Percentiles rank a stretch among this genome's conserved stretches.
Conservation (phyloP, 2,329 filamentous ascomycete species). For the Trichoderma simmonsii region DNA sequence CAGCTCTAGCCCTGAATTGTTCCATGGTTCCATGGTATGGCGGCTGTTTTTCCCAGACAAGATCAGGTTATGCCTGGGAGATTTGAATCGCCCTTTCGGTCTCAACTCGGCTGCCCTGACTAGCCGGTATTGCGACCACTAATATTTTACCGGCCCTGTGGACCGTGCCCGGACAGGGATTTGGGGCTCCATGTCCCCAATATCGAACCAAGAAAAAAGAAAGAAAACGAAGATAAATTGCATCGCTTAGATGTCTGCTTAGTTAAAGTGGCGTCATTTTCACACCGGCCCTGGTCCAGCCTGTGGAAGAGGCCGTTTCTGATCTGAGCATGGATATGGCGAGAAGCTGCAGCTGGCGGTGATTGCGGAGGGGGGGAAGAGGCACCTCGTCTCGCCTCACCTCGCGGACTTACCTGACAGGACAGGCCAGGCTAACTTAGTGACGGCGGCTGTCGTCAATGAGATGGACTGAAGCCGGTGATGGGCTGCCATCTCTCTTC, state of each 20-base stretch:
- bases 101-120: constrained; percentile 18
- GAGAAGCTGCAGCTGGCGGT: background rate
- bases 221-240: constrained; percentile 11
- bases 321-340: constrained; percentile 16
- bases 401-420: background rate
- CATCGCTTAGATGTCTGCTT: constrained; percentile 16
- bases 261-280: constrained; percentile 15
- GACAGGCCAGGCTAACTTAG: background rate
- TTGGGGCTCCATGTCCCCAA: background rate
- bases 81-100: constrained; percentile 5
- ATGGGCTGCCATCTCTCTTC: background rate
- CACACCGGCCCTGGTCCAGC: background rate
- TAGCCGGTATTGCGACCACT: constrained; percentile 10
- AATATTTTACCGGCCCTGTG: constrained; percentile 10
- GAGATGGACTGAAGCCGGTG: background rate
- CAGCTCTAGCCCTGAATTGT: background rate
- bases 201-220: constrained; percentile 6
- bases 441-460: no score
- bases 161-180: constrained; percentile 12
- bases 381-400: background rate
- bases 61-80: constrained; percentile 11
- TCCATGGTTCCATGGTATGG: background rate
- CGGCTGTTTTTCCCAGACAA: constrained; percentile 1
- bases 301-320: constrained; percentile 10
- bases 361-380: background rate